A percentile compares a stretch with the other conserved stretches of the same genome.
These are phyloP conservation scores for Leptographium galeiforme DNA, from an alignment of 2,329 filamentous ascomycete species.

Conservation along the genomic window DNA sequence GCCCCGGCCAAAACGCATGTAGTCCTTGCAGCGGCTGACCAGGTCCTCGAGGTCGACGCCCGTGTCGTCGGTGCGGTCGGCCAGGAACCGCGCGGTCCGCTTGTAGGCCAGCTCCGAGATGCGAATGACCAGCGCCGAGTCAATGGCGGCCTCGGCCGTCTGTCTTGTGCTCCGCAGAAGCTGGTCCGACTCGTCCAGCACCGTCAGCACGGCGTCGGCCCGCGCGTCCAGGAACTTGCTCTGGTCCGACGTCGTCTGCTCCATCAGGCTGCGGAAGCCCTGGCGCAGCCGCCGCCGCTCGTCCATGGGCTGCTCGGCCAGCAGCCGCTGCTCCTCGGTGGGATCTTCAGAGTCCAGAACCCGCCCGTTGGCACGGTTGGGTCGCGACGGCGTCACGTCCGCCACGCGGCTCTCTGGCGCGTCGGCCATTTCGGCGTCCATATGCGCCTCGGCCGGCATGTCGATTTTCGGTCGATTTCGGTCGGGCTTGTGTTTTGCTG, in stretches of 20 bases:
- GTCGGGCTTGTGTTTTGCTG: too few relatives aligned
- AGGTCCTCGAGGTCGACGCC: conserved; percentile 87
- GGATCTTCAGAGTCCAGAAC: conserved; percentile 10
- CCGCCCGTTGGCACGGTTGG: background rate
- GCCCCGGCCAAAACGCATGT: conserved; percentile 59
- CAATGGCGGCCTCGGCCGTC: conserved; percentile 79
- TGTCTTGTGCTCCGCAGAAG: conserved; percentile 62
- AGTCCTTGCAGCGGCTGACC: conserved; percentile 76
- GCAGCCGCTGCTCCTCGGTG: conserved; percentile 42
- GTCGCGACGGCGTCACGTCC: too few relatives aligned
- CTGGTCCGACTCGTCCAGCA: conserved; percentile 52
- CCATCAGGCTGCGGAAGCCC: conserved; percentile 33
- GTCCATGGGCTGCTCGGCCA: conserved; percentile 69
- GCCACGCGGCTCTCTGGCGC: too few relatives aligned
- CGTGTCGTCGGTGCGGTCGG: conserved; percentile 52
- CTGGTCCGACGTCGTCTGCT: conserved; percentile 47
- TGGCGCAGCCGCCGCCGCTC: conserved; percentile 50
- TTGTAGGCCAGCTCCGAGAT: conserved; percentile 70
- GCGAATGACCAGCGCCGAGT: conserved; percentile 72
- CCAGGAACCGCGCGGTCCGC: conserved; percentile 59
- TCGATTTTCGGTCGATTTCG: too few relatives aligned
- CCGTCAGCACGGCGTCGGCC: conserved; percentile 50
- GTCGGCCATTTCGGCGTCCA: too few relatives aligned
- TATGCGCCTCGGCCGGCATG: too few relatives aligned
- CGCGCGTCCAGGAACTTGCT: conserved; percentile 56